These are phyloP conservation scores for Insectozyma bohioensis DNA, from an alignment of 1,139 yeast species.

Conservation along the genomic window DNA sequence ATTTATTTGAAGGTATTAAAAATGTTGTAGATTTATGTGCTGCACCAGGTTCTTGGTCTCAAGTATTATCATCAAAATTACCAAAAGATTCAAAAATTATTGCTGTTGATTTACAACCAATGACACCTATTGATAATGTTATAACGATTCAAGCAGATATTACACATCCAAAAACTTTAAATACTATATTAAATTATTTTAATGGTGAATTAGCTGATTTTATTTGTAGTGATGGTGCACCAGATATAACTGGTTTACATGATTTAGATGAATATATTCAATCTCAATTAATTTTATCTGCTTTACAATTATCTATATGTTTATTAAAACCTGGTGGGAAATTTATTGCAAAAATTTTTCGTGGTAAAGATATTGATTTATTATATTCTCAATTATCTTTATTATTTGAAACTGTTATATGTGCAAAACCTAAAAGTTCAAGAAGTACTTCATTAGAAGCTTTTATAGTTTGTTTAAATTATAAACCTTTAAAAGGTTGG, in stretches of 20 bases:
- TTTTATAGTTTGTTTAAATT: conserved; percentile 88
- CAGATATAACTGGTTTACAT: conserved; percentile 96
- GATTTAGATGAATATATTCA: conserved; percentile 96
- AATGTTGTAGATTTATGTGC: conserved; percentile 93
- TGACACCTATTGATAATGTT: conserved; percentile 91
- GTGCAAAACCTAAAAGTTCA: conserved; percentile 95
- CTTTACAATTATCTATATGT: conserved; percentile 87
- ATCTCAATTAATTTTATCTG: conserved; percentile 88
- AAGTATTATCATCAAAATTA: conserved; percentile 77
- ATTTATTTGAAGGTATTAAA: conserved; percentile 57
- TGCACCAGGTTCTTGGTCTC: conserved; percentile 99
- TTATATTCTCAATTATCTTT: conserved; percentile 85
- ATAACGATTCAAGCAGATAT: conserved; percentile 92
- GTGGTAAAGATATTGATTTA: conserved; percentile 93
- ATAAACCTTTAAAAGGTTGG: conserved; percentile 82
- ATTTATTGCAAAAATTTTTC: conserved; percentile 92
- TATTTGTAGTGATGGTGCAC: conserved; percentile 97
- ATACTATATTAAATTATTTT: conserved; percentile 71
- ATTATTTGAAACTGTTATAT: conserved; percentile 79
- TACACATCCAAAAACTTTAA: conserved; percentile 88
- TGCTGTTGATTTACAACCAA: conserved; percentile 94
- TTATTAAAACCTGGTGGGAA: conserved; percentile 84
- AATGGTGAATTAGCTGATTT: conserved; percentile 94
- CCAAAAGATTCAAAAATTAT: conserved; percentile 69
- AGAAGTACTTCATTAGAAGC: conserved; percentile 94